phyloP scores from a whole-genome alignment of 441 rosid species.

The Gossypium trilobum region DNA sequence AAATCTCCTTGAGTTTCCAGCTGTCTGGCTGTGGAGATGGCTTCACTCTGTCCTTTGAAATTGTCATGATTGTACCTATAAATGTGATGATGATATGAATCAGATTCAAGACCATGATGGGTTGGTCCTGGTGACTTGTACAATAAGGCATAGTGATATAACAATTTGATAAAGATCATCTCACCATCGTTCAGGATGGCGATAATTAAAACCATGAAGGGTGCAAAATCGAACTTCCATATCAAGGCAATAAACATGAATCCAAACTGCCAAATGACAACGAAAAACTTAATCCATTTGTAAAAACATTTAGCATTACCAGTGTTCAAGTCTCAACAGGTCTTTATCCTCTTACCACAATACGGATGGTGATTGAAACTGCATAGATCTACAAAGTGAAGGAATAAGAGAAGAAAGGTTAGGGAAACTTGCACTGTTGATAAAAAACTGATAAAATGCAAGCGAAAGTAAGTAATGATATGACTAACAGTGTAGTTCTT shows the following conservation, averaged over 20 bases:
- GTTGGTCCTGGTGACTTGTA: neutral
- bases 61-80: slow-evolving; percentile 86
- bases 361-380: slow-evolving; percentile 82
- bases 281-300: neutral
- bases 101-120: slow-evolving; percentile 32
- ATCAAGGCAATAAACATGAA: slow-evolving; percentile 82
- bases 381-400: slow-evolving; percentile 66
- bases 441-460: neutral
- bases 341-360: slow-evolving; percentile 50
- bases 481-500: slow-evolving; percentile 76
- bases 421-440: neutral
- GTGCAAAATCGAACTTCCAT: slow-evolving; percentile 77
- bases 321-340: neutral
- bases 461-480: neutral
- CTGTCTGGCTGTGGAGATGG: slow-evolving; percentile 88
- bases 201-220: slow-evolving; percentile 85
- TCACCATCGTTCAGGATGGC: slow-evolving; percentile 85
- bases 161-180: slow-evolving; percentile 15
- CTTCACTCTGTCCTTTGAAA: slow-evolving; percentile 75
- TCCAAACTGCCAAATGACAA: slow-evolving; percentile 52
- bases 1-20: slow-evolving; percentile 81
- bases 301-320: neutral
- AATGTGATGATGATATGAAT: neutral
- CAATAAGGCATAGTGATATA: neutral
- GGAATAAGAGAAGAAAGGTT: slow-evolving; percentile 1